phyloP scores from a whole-genome alignment of 768 basidiomycete genomes.

The Albatrellus ellisii region DNA sequence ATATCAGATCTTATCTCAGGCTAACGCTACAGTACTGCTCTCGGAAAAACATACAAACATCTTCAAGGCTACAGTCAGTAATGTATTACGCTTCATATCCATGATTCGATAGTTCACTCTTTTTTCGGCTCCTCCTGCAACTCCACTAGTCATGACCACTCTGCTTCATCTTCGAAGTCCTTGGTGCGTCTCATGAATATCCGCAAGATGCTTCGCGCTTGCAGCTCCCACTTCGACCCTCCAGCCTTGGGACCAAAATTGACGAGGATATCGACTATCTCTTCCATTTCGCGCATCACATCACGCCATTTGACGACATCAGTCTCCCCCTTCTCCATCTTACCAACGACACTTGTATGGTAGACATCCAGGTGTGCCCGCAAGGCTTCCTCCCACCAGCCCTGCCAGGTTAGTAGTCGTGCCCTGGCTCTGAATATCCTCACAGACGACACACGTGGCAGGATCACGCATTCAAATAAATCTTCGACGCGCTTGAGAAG shows the following conservation, averaged over 20 bases:
- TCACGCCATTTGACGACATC: conserved; percentile 59
- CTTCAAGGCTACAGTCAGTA: too few species aligned
- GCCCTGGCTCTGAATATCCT: conserved; percentile 79
- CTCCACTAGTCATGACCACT: conserved; percentile 58
- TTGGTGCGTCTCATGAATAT: conserved; percentile 80
- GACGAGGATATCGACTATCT: conserved; percentile 69
- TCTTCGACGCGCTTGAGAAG: conserved; percentile 53
- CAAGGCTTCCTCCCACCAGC: conserved; percentile 61
- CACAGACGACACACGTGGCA: conserved; percentile 69
- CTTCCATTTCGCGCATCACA: conserved; percentile 68
- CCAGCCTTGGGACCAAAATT: conserved; percentile 68
- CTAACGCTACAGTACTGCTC: too few species aligned
- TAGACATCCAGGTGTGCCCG: conserved; percentile 82
- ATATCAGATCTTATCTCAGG: too few species aligned
- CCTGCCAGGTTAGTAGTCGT: conserved; percentile 63
- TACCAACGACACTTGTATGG: conserved; percentile 48
- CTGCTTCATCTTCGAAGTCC: conserved; percentile 81
- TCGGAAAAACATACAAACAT: too few species aligned
- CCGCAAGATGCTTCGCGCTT: conserved; percentile 76
- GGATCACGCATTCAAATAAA: conserved; percentile 65
- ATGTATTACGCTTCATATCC: too few species aligned
- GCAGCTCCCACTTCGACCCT: conserved; percentile 65
- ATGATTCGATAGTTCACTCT: too few species aligned
- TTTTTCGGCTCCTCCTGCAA: conserved; percentile 55
- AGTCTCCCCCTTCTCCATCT: conserved; percentile 53